phyloP scores from a whole-genome alignment of 345 rosid genomes.

The Nasturtium officinale region DNA sequence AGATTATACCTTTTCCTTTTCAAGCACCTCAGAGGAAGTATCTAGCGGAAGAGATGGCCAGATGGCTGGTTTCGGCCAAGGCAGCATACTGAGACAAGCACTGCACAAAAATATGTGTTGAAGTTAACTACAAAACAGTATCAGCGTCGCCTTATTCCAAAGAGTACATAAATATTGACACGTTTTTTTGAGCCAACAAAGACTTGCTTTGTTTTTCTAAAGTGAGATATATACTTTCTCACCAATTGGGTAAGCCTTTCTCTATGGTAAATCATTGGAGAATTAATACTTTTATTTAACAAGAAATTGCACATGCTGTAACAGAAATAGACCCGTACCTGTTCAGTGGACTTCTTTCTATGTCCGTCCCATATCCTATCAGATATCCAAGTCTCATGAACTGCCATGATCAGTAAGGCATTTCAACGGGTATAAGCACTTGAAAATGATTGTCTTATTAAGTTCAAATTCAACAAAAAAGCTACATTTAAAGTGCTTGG shows the following conservation, averaged over 20 bases:
- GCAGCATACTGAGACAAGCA: constrained; percentile 96
- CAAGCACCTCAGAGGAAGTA: constrained; percentile 83
- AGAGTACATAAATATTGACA: constrained; percentile 9
- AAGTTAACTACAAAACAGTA: constrained; percentile 24
- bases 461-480: constrained; percentile 24
- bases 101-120: constrained; percentile 54
- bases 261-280: neutral
- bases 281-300: neutral
- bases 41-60: constrained; percentile 93
- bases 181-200: constrained; percentile 1
- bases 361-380: constrained; percentile 82
- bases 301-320: constrained; percentile 4
- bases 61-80: constrained; percentile 96
- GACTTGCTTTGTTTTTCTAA: constrained; percentile 17
- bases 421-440: constrained; percentile 31
- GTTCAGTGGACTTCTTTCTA: constrained; percentile 95
- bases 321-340: constrained; percentile 52
- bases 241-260: constrained; percentile 15
- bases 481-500: neutral
- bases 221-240: constrained; percentile 16
- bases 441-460: neutral
- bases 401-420: constrained; percentile 55
- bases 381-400: constrained; percentile 95
- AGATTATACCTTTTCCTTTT: constrained; percentile 85
- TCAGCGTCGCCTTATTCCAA: constrained; percentile 15